Evolutionary conservation across 495 filamentous ascomycete species (phyloP).

Genomic region (Penicillium pulvis): DNA sequence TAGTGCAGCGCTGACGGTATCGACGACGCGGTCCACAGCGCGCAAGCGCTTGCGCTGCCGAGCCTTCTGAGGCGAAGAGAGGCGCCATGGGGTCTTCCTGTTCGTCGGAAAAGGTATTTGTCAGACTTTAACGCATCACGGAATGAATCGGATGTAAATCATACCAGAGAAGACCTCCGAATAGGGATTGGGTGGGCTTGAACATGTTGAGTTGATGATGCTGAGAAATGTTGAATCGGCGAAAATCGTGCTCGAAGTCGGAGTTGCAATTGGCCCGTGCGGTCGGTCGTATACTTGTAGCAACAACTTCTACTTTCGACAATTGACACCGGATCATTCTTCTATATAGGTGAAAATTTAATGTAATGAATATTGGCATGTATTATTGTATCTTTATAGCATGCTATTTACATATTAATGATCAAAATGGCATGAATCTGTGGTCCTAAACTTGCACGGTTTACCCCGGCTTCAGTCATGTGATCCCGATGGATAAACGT

Average conservation of each 20-base stretch:
- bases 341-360: neutral
- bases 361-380: too few species aligned
- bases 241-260: conserved; percentile 35
- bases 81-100: conserved; percentile 98
- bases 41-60: conserved; percentile 86
- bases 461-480: conserved; percentile 28
- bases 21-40: conserved; percentile 80
- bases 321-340: neutral
- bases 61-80: conserved; percentile 85
- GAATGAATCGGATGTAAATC: conserved; percentile 4
- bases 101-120: conserved; percentile 6
- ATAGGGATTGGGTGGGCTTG: conserved; percentile 72
- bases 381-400: too few species aligned
- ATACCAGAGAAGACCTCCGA: conserved; percentile 84
- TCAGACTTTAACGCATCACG: conserved; percentile 2
- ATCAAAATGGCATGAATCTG: neutral
- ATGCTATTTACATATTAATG: neutral
- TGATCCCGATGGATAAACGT: conserved; percentile 25
- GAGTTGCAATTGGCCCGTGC: conserved; percentile 34
- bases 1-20: conserved; percentile 73
- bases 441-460: neutral
- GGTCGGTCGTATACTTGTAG: conserved; percentile 1
- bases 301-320: neutral
- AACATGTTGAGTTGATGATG: conserved; percentile 51
- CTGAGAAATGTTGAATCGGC: conserved; percentile 17